A percentile compares a stretch with the other conserved stretches of the same genome.
These are phyloP conservation scores for Cercophora newfieldiana DNA, from an alignment of 495 filamentous ascomycete genomes.

Conservation along the genomic window DNA sequence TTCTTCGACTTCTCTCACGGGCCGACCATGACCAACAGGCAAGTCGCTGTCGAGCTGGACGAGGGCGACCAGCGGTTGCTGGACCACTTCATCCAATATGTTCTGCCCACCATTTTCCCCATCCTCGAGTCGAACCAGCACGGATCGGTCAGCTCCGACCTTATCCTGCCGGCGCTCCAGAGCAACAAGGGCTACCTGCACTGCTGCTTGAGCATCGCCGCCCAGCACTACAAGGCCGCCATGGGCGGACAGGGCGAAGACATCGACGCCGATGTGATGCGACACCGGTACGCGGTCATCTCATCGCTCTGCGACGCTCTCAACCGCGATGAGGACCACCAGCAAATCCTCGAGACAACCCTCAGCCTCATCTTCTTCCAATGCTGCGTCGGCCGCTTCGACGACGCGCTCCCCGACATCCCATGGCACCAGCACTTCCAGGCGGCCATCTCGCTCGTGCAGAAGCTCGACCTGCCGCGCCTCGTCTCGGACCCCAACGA, in stretches of 20 bases:
- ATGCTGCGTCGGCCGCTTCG: constrained; percentile 81
- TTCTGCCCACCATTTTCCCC: constrained; percentile 86
- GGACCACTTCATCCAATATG: constrained; percentile 88
- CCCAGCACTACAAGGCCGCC: constrained; percentile 89
- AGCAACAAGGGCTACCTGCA: constrained; percentile 92
- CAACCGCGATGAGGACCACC: constrained; percentile 74
- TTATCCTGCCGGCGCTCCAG: constrained; percentile 81
- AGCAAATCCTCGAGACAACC: constrained; percentile 88
- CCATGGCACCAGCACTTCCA: constrained; percentile 97
- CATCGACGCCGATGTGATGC: constrained; percentile 89
- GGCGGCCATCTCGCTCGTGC: constrained; percentile 77
- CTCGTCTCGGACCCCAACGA: constrained; percentile 58
- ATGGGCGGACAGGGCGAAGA: constrained; percentile 64
- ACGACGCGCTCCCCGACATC: constrained; percentile 88
- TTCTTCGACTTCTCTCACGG: constrained; percentile 75
- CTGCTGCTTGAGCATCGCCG: constrained; percentile 92
- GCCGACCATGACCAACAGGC: constrained; percentile 52
- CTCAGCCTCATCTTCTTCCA: constrained; percentile 98
- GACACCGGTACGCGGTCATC: constrained; percentile 87
- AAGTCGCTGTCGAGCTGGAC: constrained; percentile 79
- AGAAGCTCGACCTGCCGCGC: constrained; percentile 76
- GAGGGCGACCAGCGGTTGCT: constrained; percentile 84
- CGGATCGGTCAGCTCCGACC: constrained; percentile 70
- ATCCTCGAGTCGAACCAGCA: constrained; percentile 86
- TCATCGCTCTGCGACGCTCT: constrained; percentile 83